Conservation (phyloP, 345 rosid species). For the Eucalyptus marginata region DNA sequence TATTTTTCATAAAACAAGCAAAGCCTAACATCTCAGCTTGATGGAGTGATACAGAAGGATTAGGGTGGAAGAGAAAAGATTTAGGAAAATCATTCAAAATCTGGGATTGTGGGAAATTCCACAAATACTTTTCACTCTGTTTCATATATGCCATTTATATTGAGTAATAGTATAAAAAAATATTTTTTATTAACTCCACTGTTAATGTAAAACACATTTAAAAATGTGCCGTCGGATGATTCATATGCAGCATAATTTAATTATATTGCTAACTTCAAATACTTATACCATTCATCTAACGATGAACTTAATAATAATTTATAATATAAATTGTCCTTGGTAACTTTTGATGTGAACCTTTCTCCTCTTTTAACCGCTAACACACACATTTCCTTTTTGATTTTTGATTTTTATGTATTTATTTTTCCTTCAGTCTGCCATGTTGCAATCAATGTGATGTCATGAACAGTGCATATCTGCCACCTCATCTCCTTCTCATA, state of each 20-base stretch:
- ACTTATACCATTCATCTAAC: not conserved
- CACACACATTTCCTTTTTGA: not conserved
- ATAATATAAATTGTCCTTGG: not conserved
- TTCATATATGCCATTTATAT: not conserved
- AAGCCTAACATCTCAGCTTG: not conserved
- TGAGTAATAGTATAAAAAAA: not conserved
- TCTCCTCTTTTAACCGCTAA: not conserved
- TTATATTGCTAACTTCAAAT: not conserved
- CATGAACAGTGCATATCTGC: not conserved
- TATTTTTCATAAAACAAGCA: too few species aligned
- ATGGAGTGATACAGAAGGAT: not conserved
- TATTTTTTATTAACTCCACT: not conserved
- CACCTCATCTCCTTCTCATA: not conserved
- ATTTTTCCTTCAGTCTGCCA: not conserved
- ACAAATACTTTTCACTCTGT: not conserved
- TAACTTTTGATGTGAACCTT: not conserved
- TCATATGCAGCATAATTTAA: not conserved
- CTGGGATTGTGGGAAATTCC: not conserved
- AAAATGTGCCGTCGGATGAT: too few species aligned
- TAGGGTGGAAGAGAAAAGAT: not conserved
- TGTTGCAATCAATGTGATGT: not conserved
- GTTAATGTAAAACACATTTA: too few species aligned
- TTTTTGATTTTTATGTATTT: too few species aligned
- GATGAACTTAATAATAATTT: not conserved
- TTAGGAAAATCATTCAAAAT: not conserved